Evolutionary conservation across 2,329 filamentous ascomycete species (phyloP).

Genomic region (Peltaster fructicola): DNA sequence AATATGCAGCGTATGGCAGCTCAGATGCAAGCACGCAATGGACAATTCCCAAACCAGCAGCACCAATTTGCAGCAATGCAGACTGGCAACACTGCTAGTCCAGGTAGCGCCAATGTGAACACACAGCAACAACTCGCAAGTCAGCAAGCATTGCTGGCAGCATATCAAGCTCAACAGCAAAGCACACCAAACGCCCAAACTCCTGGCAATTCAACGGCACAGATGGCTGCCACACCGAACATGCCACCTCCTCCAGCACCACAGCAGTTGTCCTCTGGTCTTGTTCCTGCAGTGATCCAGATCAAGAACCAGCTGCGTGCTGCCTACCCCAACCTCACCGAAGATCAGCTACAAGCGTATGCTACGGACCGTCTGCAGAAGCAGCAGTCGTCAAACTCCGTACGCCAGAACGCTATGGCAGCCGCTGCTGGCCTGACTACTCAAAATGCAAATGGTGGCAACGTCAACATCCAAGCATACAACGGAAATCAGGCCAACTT

Average conservation of each 20-base stretch:
- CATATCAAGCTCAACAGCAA: constrained; percentile 12
- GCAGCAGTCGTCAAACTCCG: constrained; percentile 18
- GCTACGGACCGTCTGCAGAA: constrained; percentile 33
- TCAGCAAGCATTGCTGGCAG: constrained; percentile 16
- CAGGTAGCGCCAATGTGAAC: constrained; percentile 13
- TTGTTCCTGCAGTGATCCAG: constrained; percentile 36
- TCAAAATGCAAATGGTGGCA: constrained; percentile 6
- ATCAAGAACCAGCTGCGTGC: constrained; percentile 35
- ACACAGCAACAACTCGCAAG: constrained; percentile 17
- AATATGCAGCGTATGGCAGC: constrained; percentile 12
- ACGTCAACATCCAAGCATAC: constrained; percentile 9
- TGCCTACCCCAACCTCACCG: constrained; percentile 32
- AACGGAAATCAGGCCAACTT: constrained; percentile 12
- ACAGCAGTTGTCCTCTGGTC: constrained; percentile 34
- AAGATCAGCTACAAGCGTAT: constrained; percentile 36
- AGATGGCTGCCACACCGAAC: constrained; percentile 18
- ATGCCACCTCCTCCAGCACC: constrained; percentile 21
- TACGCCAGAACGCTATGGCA: constrained; percentile 21
- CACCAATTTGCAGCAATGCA: constrained; percentile 13
- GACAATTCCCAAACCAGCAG: constrained; percentile 12
- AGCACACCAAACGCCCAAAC: constrained; percentile 4
- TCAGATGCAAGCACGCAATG: constrained; percentile 10
- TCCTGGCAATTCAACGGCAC: constrained; percentile 6
- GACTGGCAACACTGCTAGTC: constrained; percentile 14
- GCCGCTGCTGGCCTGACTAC: constrained; percentile 19